These are phyloP conservation scores for Baorangia bicolor DNA, from an alignment of 768 basidiomycete genomes.

Conservation along the genomic window DNA sequence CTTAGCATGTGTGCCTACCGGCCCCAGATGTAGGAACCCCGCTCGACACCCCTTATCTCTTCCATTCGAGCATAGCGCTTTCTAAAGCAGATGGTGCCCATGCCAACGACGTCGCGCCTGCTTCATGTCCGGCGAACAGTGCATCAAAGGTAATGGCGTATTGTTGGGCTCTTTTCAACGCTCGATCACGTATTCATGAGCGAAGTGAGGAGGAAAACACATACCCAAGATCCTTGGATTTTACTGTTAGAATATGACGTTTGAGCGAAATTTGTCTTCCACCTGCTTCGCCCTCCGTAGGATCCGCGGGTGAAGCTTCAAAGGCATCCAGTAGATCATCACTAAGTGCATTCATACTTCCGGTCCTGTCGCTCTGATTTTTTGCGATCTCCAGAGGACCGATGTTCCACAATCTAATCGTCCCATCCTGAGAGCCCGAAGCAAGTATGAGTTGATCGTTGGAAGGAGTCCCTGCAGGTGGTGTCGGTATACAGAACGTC, in stretches of 20 bases:
- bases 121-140: constrained; percentile 94
- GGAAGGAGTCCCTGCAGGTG: constrained; percentile 12
- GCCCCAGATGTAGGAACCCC: too few species aligned
- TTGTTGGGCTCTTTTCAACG: constrained; percentile 39
- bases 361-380: constrained; percentile 10
- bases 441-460: constrained; percentile 67
- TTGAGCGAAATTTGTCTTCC: constrained; percentile 88
- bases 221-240: constrained; percentile 35
- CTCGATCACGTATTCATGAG: constrained; percentile 15
- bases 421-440: constrained; percentile 93
- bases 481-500: constrained; percentile 50
- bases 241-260: constrained; percentile 74
- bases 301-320: constrained; percentile 73
- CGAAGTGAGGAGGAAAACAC: constrained; percentile 21
- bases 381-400: constrained; percentile 40
- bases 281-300: constrained; percentile 73
- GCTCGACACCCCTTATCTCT: too few species aligned
- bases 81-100: constrained; percentile 59
- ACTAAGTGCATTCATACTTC: constrained; percentile 36
- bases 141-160: constrained; percentile 91
- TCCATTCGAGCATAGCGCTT: too few species aligned
- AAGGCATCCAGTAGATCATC: constrained; percentile 88
- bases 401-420: constrained; percentile 91
- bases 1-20: too few species aligned
- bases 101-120: constrained; percentile 81